A percentile compares a stretch with the other conserved stretches of the same genome.
These are phyloP conservation scores for Rubia yunnanensis DNA, from an alignment of 257 asterid genomes.

Conservation along the genomic window DNA sequence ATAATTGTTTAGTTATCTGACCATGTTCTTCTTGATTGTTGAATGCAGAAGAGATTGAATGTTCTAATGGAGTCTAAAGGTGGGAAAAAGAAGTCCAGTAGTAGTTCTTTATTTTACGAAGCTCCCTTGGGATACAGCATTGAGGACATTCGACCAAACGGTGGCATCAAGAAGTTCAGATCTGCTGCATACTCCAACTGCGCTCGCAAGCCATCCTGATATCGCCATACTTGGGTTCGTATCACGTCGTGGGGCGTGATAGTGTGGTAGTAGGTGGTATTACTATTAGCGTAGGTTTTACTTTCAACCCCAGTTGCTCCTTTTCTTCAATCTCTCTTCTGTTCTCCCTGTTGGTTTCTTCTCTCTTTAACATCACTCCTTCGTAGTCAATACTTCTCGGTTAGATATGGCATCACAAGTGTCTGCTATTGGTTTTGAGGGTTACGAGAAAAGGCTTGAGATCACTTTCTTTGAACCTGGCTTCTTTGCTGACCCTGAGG, in stretches of 20 bases:
- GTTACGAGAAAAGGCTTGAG: slow-evolving; percentile 83
- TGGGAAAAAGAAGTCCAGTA: slow-evolving; percentile 80
- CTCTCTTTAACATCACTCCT: slow-evolving; percentile 4
- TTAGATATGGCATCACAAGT: slow-evolving; percentile 46
- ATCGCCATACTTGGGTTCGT: slow-evolving; percentile 11
- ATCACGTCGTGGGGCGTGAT: slow-evolving; percentile 50
- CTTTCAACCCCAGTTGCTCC: slow-evolving; percentile 33
- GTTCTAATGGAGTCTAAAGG: slow-evolving; percentile 90
- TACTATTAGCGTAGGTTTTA: slow-evolving; percentile 21
- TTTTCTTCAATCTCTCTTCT: slow-evolving; percentile 46
- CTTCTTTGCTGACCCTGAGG: slow-evolving; percentile 68
- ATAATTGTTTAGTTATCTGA: neutral
- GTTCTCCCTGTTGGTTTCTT: slow-evolving; percentile 8
- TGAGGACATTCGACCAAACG: slow-evolving; percentile 94
- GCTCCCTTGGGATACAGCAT: slow-evolving; percentile 92
- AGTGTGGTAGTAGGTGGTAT: slow-evolving; percentile 21
- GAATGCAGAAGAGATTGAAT: slow-evolving; percentile 35
- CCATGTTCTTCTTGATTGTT: neutral
- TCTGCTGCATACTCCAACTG: slow-evolving; percentile 99
- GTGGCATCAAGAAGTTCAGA: slow-evolving; percentile 90
- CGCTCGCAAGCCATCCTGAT: slow-evolving; percentile 98
- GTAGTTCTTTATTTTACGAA: slow-evolving; percentile 69
- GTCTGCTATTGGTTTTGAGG: slow-evolving; percentile 82
- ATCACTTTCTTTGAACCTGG: slow-evolving; percentile 59
- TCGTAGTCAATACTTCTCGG: slow-evolving; percentile 4